These are phyloP conservation scores for Ajuga reptans DNA, from an alignment of 305 asterid genomes.

Conservation along the genomic window DNA sequence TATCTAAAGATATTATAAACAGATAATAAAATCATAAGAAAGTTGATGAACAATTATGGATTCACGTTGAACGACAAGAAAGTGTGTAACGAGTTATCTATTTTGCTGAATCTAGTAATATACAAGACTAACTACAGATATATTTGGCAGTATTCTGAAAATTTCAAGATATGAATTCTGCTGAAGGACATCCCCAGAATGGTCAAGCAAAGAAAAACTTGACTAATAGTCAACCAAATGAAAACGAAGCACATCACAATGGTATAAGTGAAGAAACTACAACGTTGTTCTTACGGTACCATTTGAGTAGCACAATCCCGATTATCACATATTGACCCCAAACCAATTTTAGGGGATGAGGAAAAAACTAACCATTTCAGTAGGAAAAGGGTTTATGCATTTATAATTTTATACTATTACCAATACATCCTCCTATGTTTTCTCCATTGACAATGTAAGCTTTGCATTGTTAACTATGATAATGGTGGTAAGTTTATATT, in stretches of 20 bases:
- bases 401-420: background rate
- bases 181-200: too few relatives aligned
- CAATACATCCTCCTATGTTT: too few relatives aligned
- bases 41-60: background rate
- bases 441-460: background rate
- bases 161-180: background rate
- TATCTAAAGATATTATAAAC: background rate
- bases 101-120: constrained; percentile 4
- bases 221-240: background rate
- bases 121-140: background rate
- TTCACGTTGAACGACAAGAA: constrained; percentile 12
- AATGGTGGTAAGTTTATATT: too few relatives aligned
- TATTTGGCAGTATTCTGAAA: background rate
- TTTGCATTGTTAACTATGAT: background rate
- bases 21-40: background rate
- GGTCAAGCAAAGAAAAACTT: background rate
- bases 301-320: too few relatives aligned
- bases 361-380: background rate
- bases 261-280: background rate
- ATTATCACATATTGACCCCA: too few relatives aligned
- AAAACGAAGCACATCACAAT: background rate
- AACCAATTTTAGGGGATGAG: background rate
- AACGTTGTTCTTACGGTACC: too few relatives aligned
- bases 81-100: background rate
- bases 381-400: background rate